Evolutionary conservation across 2,329 filamentous ascomycete species (phyloP).

Genomic region (Capronia epimyces): DNA sequence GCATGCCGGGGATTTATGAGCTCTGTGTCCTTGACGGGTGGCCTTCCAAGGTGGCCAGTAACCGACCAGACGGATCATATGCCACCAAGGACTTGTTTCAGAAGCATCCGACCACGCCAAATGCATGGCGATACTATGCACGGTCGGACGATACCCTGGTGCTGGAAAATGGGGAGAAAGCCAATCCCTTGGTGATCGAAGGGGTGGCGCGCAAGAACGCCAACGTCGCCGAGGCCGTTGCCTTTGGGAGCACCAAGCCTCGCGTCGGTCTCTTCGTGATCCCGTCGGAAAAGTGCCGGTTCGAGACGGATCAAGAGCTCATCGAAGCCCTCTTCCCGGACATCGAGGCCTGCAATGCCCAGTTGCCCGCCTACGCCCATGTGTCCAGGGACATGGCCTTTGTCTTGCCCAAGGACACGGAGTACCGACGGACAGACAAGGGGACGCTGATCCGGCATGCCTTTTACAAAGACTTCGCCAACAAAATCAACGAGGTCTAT

Average conservation of each 20-base stretch:
- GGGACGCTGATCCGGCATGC: constrained; percentile 52
- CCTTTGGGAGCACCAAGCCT: constrained; percentile 52
- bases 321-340: constrained; percentile 47
- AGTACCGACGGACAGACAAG: constrained; percentile 53
- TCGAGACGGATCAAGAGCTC: constrained; percentile 43
- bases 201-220: constrained; percentile 49
- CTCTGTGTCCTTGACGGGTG: constrained; percentile 36
- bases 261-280: constrained; percentile 53
- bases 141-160: constrained; percentile 46
- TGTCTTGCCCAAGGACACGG: constrained; percentile 42
- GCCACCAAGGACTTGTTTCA: constrained; percentile 49
- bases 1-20: constrained; percentile 35
- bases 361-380: constrained; percentile 48
- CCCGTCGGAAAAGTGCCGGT: constrained; percentile 42
- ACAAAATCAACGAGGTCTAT: constrained; percentile 47
- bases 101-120: constrained; percentile 11
- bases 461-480: constrained; percentile 46
- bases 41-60: constrained; percentile 39
- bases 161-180: constrained; percentile 49
- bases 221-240: constrained; percentile 52
- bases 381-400: constrained; percentile 39
- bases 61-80: constrained; percentile 46
- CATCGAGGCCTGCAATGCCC: constrained; percentile 48
- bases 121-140: constrained; percentile 44
- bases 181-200: constrained; percentile 48